Conservation (phyloP, 129 eudicot genomes). For the Artemisia tridentata region DNA sequence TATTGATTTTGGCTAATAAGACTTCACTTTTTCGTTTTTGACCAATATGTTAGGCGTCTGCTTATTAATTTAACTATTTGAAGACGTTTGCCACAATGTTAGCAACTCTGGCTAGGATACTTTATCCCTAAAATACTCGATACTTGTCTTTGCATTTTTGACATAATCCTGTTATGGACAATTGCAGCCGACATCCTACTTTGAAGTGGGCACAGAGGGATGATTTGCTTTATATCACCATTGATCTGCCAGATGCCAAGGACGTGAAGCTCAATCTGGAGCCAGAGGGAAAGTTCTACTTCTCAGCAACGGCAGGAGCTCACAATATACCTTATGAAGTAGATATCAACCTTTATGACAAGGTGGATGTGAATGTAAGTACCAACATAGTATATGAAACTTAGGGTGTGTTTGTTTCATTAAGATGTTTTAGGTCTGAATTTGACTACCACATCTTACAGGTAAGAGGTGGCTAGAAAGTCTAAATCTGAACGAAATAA, state of each 20-base stretch:
- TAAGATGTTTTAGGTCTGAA: too few relatives aligned
- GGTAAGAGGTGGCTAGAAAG: too few relatives aligned
- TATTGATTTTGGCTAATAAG: neutral
- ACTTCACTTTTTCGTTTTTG: neutral
- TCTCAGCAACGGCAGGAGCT: constrained; percentile 49
- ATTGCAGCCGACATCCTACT: constrained; percentile 66
- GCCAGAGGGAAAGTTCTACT: constrained; percentile 76
- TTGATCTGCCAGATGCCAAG: constrained; percentile 76
- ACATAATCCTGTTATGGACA: neutral
- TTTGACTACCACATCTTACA: too few relatives aligned
- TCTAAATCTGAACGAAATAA: too few relatives aligned
- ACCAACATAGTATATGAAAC: neutral
- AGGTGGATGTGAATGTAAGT: constrained; percentile 70
- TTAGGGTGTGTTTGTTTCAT: too few relatives aligned
- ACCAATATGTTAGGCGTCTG: neutral
- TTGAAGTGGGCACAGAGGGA: constrained; percentile 85
- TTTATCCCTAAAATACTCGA: neutral
- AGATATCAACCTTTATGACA: constrained; percentile 58
- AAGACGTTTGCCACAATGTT: neutral
- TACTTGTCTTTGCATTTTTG: neutral
- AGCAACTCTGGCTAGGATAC: neutral
- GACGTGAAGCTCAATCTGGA: constrained; percentile 62
- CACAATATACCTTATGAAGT: constrained; percentile 62
- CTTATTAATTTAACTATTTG: neutral
- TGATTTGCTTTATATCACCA: constrained; percentile 58